A percentile compares a stretch with the other conserved stretches of the same genome.
These are phyloP conservation scores for Adenanthera pavonina DNA, from an alignment of 306 rosid species.

Conservation along the genomic window DNA sequence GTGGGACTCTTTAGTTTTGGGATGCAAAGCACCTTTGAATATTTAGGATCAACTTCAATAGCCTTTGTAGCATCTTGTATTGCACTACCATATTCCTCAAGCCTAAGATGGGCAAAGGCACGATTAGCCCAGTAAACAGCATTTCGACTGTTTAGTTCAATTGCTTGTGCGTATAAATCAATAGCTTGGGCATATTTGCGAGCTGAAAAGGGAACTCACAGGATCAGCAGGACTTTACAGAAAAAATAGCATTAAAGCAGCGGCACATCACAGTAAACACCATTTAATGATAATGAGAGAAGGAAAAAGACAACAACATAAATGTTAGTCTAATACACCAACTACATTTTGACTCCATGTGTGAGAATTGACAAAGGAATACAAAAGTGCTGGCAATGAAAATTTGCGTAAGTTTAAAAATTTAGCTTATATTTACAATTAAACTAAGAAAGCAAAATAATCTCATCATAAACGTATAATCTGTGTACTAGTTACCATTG, in stretches of 20 bases:
- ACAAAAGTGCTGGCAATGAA: not conserved
- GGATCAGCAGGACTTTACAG: constrained; percentile 40
- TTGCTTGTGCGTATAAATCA: constrained; percentile 85
- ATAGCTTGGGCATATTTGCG: constrained; percentile 85
- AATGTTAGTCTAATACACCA: constrained; percentile 6
- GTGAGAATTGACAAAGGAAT: constrained; percentile 6
- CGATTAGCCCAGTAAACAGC: constrained; percentile 96
- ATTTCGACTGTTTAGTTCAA: constrained; percentile 73
- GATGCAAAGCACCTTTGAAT: constrained; percentile 72
- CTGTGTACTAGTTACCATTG: constrained; percentile 57
- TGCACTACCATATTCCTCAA: constrained; percentile 97
- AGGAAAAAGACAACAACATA: not conserved
- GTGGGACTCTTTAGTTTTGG: constrained; percentile 22
- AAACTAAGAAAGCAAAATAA: constrained; percentile 23
- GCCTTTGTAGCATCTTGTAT: constrained; percentile 93
- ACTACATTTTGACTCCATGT: constrained; percentile 15
- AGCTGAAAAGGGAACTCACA: constrained; percentile 63
- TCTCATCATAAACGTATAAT: constrained; percentile 1
- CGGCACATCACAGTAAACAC: constrained; percentile 25
- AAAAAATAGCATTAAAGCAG: constrained; percentile 13
- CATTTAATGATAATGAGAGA: not conserved
- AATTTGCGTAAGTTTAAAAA: constrained; percentile 13
- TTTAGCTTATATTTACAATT: constrained; percentile 8
- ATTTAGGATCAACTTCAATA: constrained; percentile 88
- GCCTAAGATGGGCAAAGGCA: constrained; percentile 89